Evolutionary conservation across 2,329 filamentous ascomycete genomes (phyloP), one percentile per base, ranked within the genome.

Genomic region (Claviceps sp.): DNA sequence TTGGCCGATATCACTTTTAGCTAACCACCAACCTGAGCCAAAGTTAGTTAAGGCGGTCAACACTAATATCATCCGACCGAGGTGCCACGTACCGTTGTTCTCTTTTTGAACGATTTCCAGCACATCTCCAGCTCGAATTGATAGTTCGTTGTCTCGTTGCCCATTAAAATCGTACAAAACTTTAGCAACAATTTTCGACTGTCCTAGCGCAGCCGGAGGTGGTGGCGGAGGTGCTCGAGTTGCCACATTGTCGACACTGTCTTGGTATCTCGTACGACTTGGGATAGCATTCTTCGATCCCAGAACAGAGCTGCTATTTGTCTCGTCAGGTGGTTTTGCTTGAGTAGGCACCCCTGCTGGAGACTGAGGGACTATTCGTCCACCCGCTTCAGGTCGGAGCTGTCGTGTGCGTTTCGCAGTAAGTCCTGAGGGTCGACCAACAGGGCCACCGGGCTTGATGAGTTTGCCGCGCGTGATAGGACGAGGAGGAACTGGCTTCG

Each of bases 401-500:
- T 72, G 72, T 5, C 70, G 67, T 37, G 69, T 66, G 47, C 75
- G 70, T 57, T 69, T 72, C 46, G 67, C 69, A 6, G 81, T 77
- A 54, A 86, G 65, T 64, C 89, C 87, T 16, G 89, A 87, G 26
- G 86, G 87, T 53, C 83, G 81, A 51, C 89, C 88, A 52, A 82
- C 82, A 47, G 89, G 89, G n/a, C 89, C 89, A 57, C 90, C 89
- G 49, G 87, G 89, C 66, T 84, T 89, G 63, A 98, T 87, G 47
- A 98, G 80, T 67, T 95, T 95, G 57, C 93, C 93, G 59, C 84
- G 87, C 2, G 89, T 96, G 61, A 98, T 95, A 1, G 93, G 90
- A 60, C 90, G 87, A 14, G 87, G 85, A 42, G 90, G 82, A 22
- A 95, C 78, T 43, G 87, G 87, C 67, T 91, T 96, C 55, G 82